Evolutionary conservation across 805 yeast species (phyloP).

Genomic region (Candida yuanshanica): DNA sequence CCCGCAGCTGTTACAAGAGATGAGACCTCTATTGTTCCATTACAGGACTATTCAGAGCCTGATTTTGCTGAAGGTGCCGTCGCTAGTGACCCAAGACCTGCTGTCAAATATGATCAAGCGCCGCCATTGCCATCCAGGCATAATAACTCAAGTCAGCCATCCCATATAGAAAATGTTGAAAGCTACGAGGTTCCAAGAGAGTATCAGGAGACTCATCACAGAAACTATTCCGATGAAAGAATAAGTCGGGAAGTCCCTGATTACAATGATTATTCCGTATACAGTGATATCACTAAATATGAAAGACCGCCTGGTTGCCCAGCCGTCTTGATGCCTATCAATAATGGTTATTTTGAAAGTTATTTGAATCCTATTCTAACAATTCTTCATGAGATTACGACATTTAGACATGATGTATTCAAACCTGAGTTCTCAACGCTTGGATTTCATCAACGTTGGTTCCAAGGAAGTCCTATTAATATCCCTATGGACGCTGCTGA

Average conservation of each 20-base stretch:
- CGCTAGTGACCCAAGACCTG: background rate
- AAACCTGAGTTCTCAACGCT: constrained; percentile 27
- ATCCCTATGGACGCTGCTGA: constrained; percentile 7
- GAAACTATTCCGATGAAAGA: background rate
- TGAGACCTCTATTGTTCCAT: background rate
- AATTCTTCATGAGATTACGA: constrained; percentile 33
- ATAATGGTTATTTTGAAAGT: constrained; percentile 30
- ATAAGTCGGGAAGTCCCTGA: background rate
- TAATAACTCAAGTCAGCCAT: background rate
- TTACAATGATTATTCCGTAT: constrained; percentile 19
- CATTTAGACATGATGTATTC: constrained; percentile 28
- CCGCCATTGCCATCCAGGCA: constrained; percentile 1
- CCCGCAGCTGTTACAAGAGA: background rate
- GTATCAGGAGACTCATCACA: background rate
- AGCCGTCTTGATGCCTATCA: constrained; percentile 31
- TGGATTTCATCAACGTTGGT: constrained; percentile 36
- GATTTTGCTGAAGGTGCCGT: background rate
- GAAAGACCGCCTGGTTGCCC: constrained; percentile 21
- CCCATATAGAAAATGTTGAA: constrained; percentile 2
- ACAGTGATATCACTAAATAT: constrained; percentile 27
- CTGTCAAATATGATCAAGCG: background rate
- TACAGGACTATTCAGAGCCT: background rate
- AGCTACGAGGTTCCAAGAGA: background rate
- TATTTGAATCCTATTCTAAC: constrained; percentile 37
- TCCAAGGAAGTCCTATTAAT: constrained; percentile 23